Evolutionary conservation across 1,284 basidiomycete species (phyloP), one percentile per base, ranked within the genome.

Genomic region (Cryptococcus sp.): DNA sequence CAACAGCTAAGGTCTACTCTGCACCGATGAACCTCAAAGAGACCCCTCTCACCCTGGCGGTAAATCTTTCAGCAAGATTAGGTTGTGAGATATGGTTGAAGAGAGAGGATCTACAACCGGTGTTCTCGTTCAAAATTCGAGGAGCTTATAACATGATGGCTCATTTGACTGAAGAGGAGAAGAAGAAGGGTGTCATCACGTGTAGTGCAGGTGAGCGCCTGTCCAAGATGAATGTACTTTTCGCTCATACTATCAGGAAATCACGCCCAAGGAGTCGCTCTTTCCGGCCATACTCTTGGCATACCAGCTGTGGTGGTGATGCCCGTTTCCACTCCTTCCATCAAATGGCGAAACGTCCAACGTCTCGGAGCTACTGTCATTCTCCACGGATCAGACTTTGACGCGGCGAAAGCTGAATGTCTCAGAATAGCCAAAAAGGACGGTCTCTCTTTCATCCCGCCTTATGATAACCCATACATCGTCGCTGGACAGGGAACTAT

Each of bases 141-240:
- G 96, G 96, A 31, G 96, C 96, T 15, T 98, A 96, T 81, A 99
- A 99, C 78, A 90, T 98, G 75, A 99, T 99, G 96, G 90, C 90
- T 5, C 84, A 84, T 75, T 80, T 99, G 46, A 81, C 82, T 8
- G 85, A 88, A 31, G 90, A 93, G 57, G 93, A 98, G 67, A 84
- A 93, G 62, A 92, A 90, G 89, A 95, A 94, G 76, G 96, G 96
- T 58, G 96, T 99, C 63, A 83, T 98, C 56, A 98, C 96, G 43
- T 99, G 95, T 74, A 95, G 90, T 70, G 96, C 94, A 57, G 93
- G 92, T 94, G 78, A 84, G 89, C 2, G 4, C 15, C 49, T 33
- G n/a, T 41, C 38, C 38, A 10, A 10, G 38, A 41, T n/a, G 38
- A 41, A 10, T 41, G 38, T n/a, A 10, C 2, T 41, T n/a, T 1